phyloP scores from a whole-genome alignment of 306 rosid genomes.

The Citrullus mucosospermus region DNA sequence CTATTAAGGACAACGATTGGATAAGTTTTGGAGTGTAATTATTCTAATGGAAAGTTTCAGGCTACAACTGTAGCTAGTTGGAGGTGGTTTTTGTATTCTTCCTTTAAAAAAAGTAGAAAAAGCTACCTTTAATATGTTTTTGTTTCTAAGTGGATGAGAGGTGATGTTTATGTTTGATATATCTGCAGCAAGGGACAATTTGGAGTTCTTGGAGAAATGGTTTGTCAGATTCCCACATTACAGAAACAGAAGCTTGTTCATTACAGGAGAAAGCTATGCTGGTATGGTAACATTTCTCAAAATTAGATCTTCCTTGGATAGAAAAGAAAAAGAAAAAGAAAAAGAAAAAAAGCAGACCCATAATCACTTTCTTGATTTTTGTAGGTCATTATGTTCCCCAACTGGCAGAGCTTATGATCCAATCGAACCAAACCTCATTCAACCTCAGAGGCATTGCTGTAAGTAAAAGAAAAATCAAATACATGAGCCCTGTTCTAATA shows the following conservation, averaged over 20 bases:
- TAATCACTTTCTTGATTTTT: neutral
- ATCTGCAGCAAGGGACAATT: conserved; percentile 35
- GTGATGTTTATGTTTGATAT: neutral
- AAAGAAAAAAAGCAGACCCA: neutral
- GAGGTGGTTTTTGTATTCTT: neutral
- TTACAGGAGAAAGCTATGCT: conserved; percentile 43
- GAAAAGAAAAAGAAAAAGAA: neutral
- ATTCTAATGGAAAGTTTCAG: neutral
- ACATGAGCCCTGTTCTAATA: no score
- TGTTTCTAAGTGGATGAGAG: neutral
- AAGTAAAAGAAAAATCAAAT: conserved; percentile 5
- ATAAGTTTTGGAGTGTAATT: neutral
- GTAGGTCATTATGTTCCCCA: conserved; percentile 49
- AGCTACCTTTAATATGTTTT: neutral
- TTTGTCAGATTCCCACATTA: conserved; percentile 35
- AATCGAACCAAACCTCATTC: conserved; percentile 22
- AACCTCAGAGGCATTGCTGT: conserved; percentile 50
- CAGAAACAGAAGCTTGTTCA: conserved; percentile 34
- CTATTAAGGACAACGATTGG: neutral
- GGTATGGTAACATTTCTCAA: conserved; percentile 10
- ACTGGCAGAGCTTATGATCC: conserved; percentile 43
- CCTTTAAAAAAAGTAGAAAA: no score
- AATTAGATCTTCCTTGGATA: neutral
- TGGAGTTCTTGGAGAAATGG: conserved; percentile 43
- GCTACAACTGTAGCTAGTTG: neutral